Base-by-base conservation (phyloP, 495 filamentous ascomycete species). In the Platismatia glauca region DNA sequence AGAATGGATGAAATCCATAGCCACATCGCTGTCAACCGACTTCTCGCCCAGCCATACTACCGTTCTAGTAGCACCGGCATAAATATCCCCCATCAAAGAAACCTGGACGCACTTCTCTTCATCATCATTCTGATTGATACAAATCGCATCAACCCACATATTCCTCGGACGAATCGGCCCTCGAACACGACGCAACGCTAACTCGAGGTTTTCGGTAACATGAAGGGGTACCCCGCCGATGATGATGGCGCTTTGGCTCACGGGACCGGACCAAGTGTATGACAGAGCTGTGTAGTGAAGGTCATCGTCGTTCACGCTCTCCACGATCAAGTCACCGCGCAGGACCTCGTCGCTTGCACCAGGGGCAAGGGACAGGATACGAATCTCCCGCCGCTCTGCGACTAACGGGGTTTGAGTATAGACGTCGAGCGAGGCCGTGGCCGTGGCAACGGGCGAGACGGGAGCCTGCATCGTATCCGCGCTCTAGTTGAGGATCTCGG, bases 11-110 rank as follows among this genome's bases (percentile, higher is more conserved):
- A 61, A 48, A 35, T 61, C 59, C 59, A 61, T 61, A 16, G 59
- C 59, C 16, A 18, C 27, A 29, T 61, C 59, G 44, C 59, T 61
- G 13, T 55, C 58, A 12, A 39, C 58, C 4, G 66, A 37, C 35
- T 55, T 58, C 41, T 59, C 55, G 15, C 66, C 67, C 16, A 69
- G 43, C 55, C 62, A 69, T 37, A 67, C 59, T 20, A 52, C 34
- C 20, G 55, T 55, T 20, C 55, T n/a, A 7, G 22, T 64, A 15
- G 67, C 65, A 27, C 13, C 22, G 12, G 34, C 34, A 55, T 66
- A 69, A 16, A 68, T 68, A 12, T 15, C 37, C 7, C 67, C 20
- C 67, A 63, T 68, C 12, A 58, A 31, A 20, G 8, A 15, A 11
- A 66, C 58, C 7, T 68, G 62, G 13, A 20, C 20, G 41, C 27